Evolutionary conservation across 1,139 yeast genomes (phyloP).

Genomic region (Blastobotrys capitulatus): DNA sequence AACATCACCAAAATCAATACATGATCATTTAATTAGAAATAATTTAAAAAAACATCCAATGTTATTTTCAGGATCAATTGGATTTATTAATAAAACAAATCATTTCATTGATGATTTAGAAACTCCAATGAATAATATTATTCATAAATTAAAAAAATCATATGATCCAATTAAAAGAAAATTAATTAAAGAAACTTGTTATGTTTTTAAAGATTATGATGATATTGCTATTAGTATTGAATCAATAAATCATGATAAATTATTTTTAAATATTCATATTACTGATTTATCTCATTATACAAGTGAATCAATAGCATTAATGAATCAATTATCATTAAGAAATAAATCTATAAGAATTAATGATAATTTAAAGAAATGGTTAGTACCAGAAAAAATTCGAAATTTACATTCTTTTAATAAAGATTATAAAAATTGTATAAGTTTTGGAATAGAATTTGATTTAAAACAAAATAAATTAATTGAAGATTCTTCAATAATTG

Average conservation of each 20-base stretch:
- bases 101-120: background rate
- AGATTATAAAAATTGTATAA: background rate
- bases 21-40: background rate
- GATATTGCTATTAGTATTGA: conserved; percentile 20
- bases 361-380: background rate
- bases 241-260: conserved; percentile 1
- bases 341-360: conserved; percentile 8
- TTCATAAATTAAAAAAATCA: background rate
- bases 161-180: conserved; percentile 1
- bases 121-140: background rate
- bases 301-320: conserved; percentile 7
- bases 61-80: conserved; percentile 12
- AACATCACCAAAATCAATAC: conserved; percentile 9
- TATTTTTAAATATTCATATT: conserved; percentile 15
- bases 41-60: conserved; percentile 7
- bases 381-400: background rate
- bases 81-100: background rate
- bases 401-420: background rate
- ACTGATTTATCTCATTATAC: conserved; percentile 14
- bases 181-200: background rate
- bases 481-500: background rate
- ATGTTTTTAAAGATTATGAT: conserved; percentile 3
- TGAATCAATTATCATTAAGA: conserved; percentile 8
- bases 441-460: background rate
- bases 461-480: background rate